phyloP scores from a whole-genome alignment of 1,284 basidiomycete genomes.

The Sporisorium scitamineum region DNA sequence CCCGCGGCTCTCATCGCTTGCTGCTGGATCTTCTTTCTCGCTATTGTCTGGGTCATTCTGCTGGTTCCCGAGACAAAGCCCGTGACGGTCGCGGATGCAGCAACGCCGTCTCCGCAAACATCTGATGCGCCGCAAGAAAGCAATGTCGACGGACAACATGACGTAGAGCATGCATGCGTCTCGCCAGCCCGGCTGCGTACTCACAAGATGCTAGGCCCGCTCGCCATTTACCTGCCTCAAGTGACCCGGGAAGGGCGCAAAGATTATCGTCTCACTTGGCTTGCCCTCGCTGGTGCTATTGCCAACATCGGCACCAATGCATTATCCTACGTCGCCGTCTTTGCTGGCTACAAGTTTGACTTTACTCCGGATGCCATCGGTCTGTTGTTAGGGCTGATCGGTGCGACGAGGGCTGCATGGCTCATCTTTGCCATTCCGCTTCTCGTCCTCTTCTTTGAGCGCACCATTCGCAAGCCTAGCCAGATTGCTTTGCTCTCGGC shows the following conservation, averaged over 20 bases:
- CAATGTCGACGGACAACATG: not conserved
- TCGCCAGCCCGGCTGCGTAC: constrained; percentile 20
- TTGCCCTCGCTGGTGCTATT: constrained; percentile 38
- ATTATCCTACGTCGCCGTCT: constrained; percentile 37
- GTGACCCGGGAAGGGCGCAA: constrained; percentile 26
- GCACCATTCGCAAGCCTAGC: constrained; percentile 27
- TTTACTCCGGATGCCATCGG: constrained; percentile 48
- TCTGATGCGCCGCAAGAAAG: not conserved
- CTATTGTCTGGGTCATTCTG: constrained; percentile 31
- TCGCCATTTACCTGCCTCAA: constrained; percentile 44
- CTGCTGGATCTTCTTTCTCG: constrained; percentile 39
- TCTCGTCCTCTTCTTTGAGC: constrained; percentile 36
- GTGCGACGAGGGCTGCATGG: constrained; percentile 37
- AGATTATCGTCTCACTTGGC: constrained; percentile 46
- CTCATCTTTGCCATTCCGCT: constrained; percentile 45
- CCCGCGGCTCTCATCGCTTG: constrained; percentile 40
- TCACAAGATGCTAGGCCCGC: constrained; percentile 32
- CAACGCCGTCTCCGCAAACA: not conserved
- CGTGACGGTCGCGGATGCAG: constrained; percentile 3
- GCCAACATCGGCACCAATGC: constrained; percentile 45
- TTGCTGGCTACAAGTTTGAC: constrained; percentile 49
- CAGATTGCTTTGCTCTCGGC: constrained; percentile 20
- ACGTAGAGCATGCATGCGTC: not conserved
- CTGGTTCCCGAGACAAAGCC: constrained; percentile 46
- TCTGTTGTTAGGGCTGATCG: constrained; percentile 36